These are phyloP conservation scores for Leccinum broughii DNA, from an alignment of 768 basidiomycete genomes.

Conservation along the genomic window DNA sequence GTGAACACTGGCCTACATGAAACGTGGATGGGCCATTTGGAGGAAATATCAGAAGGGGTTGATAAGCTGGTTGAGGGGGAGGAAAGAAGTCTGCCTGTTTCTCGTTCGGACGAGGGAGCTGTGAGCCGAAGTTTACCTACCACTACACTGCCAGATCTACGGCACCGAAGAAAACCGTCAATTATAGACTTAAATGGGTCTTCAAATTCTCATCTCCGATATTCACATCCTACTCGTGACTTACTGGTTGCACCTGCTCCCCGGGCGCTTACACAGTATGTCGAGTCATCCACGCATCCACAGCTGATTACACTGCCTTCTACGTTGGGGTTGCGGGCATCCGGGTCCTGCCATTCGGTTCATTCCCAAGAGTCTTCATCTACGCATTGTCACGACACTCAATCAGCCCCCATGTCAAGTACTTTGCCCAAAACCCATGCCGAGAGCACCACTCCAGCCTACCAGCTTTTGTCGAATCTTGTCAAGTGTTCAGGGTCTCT, in stretches of 20 bases:
- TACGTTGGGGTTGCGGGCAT: constrained; percentile 62
- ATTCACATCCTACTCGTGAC: constrained; percentile 51
- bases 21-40: constrained; percentile 68
- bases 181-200: constrained; percentile 38
- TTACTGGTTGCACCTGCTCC: constrained; percentile 67
- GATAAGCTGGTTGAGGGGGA: constrained; percentile 52
- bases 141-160: constrained; percentile 32
- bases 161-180: constrained; percentile 48
- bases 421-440: constrained; percentile 37
- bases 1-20: constrained; percentile 46
- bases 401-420: background rate
- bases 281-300: constrained; percentile 55
- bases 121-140: constrained; percentile 51
- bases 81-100: constrained; percentile 6
- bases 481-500: constrained; percentile 38
- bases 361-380: constrained; percentile 10
- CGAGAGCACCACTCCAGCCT: constrained; percentile 55
- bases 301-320: constrained; percentile 62
- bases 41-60: constrained; percentile 62
- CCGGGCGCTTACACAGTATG: constrained; percentile 73
- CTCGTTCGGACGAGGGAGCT: constrained; percentile 19
- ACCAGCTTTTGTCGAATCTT: constrained; percentile 62
- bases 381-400: constrained; percentile 3
- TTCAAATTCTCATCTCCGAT: constrained; percentile 42
- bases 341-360: constrained; percentile 29